phyloP scores from a whole-genome alignment of 441 rosid species.

The Eruca vesicaria region DNA sequence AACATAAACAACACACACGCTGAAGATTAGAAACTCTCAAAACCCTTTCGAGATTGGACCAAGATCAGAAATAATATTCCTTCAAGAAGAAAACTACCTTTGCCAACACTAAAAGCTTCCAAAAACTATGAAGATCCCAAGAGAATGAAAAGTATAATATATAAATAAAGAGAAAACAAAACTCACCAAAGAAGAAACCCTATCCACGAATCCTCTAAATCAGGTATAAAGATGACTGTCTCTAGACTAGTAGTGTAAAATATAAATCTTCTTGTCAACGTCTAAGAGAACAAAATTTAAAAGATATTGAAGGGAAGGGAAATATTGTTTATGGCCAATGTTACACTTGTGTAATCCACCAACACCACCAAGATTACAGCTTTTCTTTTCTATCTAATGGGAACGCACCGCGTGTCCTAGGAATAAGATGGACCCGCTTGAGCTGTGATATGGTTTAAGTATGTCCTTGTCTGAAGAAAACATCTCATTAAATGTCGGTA shows the following conservation, averaged over 20 bases:
- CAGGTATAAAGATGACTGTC: no score
- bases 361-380: conserved; percentile 20
- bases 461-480: not conserved
- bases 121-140: conserved; percentile 13
- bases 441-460: not conserved
- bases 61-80: not conserved
- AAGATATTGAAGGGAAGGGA: not conserved
- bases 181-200: conserved; percentile 19
- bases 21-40: not conserved
- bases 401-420: conserved; percentile 33
- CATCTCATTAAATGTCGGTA: not conserved
- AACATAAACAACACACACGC: not conserved
- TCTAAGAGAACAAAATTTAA: not conserved
- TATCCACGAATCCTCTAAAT: conserved; percentile 28
- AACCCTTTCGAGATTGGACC: not conserved
- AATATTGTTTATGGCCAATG: conserved; percentile 17
- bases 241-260: conserved; percentile 18
- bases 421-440: conserved; percentile 24
- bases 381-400: conserved; percentile 4
- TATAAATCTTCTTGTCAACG: conserved; percentile 27
- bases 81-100: conserved; percentile 16
- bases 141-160: conserved; percentile 1
- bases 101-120: conserved; percentile 11
- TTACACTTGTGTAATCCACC: conserved; percentile 23
- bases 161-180: not conserved